Evolutionary conservation across 2,329 filamentous ascomycete species (phyloP), one percentile per base, ranked within the genome.

Genomic region (Exophiala oligosperma): DNA sequence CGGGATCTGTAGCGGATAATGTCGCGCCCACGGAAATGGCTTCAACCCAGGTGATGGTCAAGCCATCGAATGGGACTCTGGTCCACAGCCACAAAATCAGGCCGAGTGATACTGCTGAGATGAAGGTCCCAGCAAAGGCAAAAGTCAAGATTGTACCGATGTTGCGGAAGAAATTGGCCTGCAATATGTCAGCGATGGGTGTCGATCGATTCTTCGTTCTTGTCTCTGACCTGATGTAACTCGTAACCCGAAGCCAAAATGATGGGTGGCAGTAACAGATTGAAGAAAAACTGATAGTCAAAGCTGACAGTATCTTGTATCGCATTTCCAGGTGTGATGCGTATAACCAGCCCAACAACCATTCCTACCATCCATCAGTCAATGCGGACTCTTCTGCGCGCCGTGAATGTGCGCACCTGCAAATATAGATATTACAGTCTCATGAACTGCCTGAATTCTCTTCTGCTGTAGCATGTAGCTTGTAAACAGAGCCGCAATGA

Each of bases 251-350:
- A 97, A 14, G 92, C 93, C 28, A 99, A 83, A 72, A 99, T 99
- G 72, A 99, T 99, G 56, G 94, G 94, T 38, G 94, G 94, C n/a
- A 99, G 89, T 11, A 99, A 85, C 47, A 99, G 84, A 75, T 99
- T 99, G 82, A 99, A 99, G 81, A 99, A 99, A 80, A 97, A 96
- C 72, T 97, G 92, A 73, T 97, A 97, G 78, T 97, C 90, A 80
- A 99, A 99, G 75, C 89, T 96, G 70, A 99, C 92, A 64, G 91
- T 87, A 71, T 90, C 90, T 73, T 92, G 88, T 68, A 99, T 92
- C 63, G 89, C 91, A 62, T 91, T 88, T 65, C 89, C 88, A 52
- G 89, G 87, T 44, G 86, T 90, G 63, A 97, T 79, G 70, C 94
- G 85, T 58, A 99, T 86, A 59, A 96, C 84, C 68, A 99, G 80